Evolutionary conservation across 768 basidiomycete species (phyloP).

Genomic region (Collybia mongolica): DNA sequence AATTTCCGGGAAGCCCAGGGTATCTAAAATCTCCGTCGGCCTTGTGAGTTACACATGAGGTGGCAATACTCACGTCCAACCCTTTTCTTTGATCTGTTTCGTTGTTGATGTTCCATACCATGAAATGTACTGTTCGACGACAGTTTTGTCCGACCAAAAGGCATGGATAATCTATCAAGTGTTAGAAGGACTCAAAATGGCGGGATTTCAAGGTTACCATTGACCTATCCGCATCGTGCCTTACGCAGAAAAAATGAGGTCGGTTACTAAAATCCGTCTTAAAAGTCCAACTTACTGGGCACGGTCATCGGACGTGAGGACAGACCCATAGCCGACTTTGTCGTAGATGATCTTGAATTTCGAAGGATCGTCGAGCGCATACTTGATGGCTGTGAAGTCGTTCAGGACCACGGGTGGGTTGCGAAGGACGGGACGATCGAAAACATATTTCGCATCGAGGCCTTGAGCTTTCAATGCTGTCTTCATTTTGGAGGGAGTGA

Average conservation of each 20-base stretch:
- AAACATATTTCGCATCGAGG: constrained; percentile 36
- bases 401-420: constrained; percentile 27
- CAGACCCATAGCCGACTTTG: too few species aligned
- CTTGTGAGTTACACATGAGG: not conserved
- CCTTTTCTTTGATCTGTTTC: constrained; percentile 26
- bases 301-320: too few species aligned
- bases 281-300: too few species aligned
- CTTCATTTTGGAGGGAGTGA: constrained; percentile 42
- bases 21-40: constrained; percentile 15
- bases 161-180: too few species aligned
- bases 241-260: too few species aligned
- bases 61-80: constrained; percentile 18
- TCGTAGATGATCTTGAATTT: constrained; percentile 35
- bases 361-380: constrained; percentile 29
- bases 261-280: too few species aligned
- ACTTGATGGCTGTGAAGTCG: constrained; percentile 31
- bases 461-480: constrained; percentile 36
- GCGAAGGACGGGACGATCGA: constrained; percentile 32
- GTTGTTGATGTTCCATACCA: constrained; percentile 27
- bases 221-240: too few species aligned
- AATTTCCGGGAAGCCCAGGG: constrained; percentile 29
- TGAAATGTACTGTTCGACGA: constrained; percentile 4
- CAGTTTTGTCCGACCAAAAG: not conserved
- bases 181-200: too few species aligned
- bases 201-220: too few species aligned